phyloP scores from a whole-genome alignment of 2,329 filamentous ascomycete species.

The Boeremia exigua region DNA sequence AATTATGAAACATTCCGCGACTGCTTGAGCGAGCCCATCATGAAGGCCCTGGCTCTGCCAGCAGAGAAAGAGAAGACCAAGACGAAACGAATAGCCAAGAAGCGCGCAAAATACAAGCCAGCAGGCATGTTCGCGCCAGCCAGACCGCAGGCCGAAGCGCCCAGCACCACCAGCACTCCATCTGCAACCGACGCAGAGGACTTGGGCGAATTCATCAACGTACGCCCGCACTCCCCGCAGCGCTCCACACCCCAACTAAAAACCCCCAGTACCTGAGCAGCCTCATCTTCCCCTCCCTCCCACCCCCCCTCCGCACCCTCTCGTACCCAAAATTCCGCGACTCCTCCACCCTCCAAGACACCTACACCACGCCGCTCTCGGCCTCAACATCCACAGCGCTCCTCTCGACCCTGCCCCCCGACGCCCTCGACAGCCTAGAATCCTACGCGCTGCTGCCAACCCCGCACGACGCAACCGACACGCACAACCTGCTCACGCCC shows the following conservation, averaged over 20 bases:
- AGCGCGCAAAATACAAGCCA: slow-evolving; percentile 39
- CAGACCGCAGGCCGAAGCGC: slow-evolving; percentile 1
- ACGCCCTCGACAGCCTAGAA: slow-evolving; percentile 69
- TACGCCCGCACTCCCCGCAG: slow-evolving; percentile 30
- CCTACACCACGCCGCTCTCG: slow-evolving; percentile 65
- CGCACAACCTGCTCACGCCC: slow-evolving; percentile 65
- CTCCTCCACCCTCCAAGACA: slow-evolving; percentile 56
- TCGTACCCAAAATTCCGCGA: slow-evolving; percentile 64
- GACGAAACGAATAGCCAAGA: slow-evolving; percentile 48
- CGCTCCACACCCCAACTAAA: neutral
- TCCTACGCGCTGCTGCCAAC: slow-evolving; percentile 69
- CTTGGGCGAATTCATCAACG: slow-evolving; percentile 78
- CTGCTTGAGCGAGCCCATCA: slow-evolving; percentile 71
- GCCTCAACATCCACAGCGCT: slow-evolving; percentile 58
- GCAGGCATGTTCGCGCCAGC: slow-evolving; percentile 12
- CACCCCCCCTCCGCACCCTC: slow-evolving; percentile 65
- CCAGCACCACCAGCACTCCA: neutral
- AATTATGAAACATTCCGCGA: slow-evolving; percentile 77
- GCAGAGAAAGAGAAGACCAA: slow-evolving; percentile 53
- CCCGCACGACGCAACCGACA: slow-evolving; percentile 44
- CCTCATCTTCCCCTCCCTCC: slow-evolving; percentile 72
- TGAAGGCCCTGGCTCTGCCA: slow-evolving; percentile 63
- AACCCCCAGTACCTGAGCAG: slow-evolving; percentile 67
- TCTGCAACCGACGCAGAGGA: slow-evolving; percentile 64
- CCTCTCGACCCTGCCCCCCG: slow-evolving; percentile 60